Evolutionary conservation across 768 basidiomycete species (phyloP).

Genomic region (Solioccasus polychromus): DNA sequence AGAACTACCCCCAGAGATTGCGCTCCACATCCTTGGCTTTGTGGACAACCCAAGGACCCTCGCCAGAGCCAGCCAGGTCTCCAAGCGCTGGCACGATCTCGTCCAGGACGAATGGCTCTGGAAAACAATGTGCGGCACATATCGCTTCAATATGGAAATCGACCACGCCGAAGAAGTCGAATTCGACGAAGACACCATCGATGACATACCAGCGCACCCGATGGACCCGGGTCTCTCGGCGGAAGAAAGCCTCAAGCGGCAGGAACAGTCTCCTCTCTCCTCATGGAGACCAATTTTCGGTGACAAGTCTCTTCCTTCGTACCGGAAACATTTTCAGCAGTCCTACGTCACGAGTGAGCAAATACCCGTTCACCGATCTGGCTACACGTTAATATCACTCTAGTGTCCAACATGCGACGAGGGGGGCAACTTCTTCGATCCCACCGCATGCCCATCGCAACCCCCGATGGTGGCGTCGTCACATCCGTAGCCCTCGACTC

Average conservation of each 20-base stretch:
- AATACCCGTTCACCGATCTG: no score
- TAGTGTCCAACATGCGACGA: conserved; percentile 79
- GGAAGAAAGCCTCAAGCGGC: conserved; percentile 27
- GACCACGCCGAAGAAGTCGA: conserved; percentile 22
- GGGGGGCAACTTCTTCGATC: conserved; percentile 69
- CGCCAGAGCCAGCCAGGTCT: conserved; percentile 66
- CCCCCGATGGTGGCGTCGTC: conserved; percentile 61
- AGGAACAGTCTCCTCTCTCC: conserved; percentile 22
- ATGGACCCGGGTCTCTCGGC: conserved; percentile 42
- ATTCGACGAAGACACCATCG: conserved; percentile 23
- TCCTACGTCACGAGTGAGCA: conserved; percentile 69
- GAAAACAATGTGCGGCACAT: conserved; percentile 66
- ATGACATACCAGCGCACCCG: conserved; percentile 35
- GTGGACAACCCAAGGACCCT: conserved; percentile 75
- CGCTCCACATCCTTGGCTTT: conserved; percentile 70
- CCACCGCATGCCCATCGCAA: conserved; percentile 49
- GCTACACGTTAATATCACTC: conserved; percentile 2
- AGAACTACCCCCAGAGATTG: conserved; percentile 67
- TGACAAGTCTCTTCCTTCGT: conserved; percentile 37
- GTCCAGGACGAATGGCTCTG: conserved; percentile 76
- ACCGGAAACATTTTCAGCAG: conserved; percentile 66
- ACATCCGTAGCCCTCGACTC: conserved; percentile 84
- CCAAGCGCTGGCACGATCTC: conserved; percentile 66
- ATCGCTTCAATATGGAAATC: conserved; percentile 42
- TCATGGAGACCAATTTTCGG: conserved; percentile 22